Percentiles rank a stretch among this genome's conserved stretches.
Evolutionary conservation across 2,329 filamentous ascomycete genomes (phyloP).

Genomic region (Emericellopsis cladophorae): DNA sequence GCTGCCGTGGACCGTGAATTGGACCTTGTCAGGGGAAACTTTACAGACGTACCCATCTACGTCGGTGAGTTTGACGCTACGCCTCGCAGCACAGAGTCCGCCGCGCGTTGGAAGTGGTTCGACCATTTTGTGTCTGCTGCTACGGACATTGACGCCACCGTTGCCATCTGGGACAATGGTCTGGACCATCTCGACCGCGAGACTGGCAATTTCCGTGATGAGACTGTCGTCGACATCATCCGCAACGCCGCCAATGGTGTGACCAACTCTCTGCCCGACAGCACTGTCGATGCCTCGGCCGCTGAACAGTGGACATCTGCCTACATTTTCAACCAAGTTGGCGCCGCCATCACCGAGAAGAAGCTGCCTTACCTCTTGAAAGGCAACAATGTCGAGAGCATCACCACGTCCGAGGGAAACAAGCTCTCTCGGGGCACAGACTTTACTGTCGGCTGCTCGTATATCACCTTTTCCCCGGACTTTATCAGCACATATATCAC

Average conservation of each 20-base stretch:
- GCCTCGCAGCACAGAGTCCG: slow-evolving; percentile 34
- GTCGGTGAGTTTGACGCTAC: slow-evolving; percentile 46
- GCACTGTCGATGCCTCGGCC: slow-evolving; percentile 32
- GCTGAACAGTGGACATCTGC: slow-evolving; percentile 35
- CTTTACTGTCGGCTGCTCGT: slow-evolving; percentile 30
- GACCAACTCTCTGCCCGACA: slow-evolving; percentile 34
- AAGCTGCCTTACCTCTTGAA: slow-evolving; percentile 38
- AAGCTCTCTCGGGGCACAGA: slow-evolving; percentile 24
- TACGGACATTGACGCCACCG: slow-evolving; percentile 32
- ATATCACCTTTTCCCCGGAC: slow-evolving; percentile 30
- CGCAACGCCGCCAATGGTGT: slow-evolving; percentile 27
- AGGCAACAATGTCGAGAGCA: slow-evolving; percentile 28
- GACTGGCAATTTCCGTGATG: slow-evolving; percentile 35
- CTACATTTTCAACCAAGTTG: slow-evolving; percentile 39
- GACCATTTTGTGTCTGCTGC: slow-evolving; percentile 38
- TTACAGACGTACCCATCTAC: slow-evolving; percentile 39
- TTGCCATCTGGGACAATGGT: slow-evolving; percentile 48
- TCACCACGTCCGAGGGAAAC: slow-evolving; percentile 8
- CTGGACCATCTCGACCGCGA: slow-evolving; percentile 39
- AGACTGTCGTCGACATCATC: slow-evolving; percentile 32
- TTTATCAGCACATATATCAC: slow-evolving; percentile 33
- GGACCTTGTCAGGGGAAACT: slow-evolving; percentile 35
- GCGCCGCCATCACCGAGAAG: slow-evolving; percentile 25
- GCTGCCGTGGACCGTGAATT: slow-evolving; percentile 34
- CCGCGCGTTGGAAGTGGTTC: slow-evolving; percentile 44